Conservation (phyloP, 1,139 yeast genomes). For the Hanseniaspora uvarum region DNA sequence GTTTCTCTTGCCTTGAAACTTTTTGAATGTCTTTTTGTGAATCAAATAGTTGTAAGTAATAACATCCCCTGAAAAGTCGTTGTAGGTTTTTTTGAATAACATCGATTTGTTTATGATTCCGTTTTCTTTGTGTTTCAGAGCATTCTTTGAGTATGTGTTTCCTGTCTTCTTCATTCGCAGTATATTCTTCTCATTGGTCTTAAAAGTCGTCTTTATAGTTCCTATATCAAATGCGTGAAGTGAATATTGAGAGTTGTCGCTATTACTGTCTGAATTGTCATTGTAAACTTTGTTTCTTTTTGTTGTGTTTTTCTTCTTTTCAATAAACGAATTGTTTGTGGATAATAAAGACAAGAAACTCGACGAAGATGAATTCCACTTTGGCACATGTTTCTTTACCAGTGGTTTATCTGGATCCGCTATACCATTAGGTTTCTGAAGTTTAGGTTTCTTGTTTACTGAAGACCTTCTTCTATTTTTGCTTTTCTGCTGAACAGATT, state of each 20-base stretch:
- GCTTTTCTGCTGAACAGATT: neutral
- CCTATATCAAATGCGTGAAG: conserved; percentile 3
- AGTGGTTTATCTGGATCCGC: neutral
- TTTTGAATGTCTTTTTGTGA: neutral
- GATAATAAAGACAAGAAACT: conserved; percentile 6
- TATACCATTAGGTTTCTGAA: neutral
- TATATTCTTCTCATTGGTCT: conserved; percentile 10
- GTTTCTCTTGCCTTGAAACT: neutral
- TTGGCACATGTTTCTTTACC: neutral
- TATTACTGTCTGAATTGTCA: neutral
- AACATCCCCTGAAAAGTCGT: neutral
- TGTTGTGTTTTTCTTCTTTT: neutral
- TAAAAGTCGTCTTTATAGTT: conserved; percentile 3
- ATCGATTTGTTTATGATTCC: neutral
- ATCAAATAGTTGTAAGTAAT: neutral
- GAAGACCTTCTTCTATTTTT: conserved; percentile 5
- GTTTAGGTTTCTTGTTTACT: neutral
- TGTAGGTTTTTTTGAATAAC: conserved; percentile 1
- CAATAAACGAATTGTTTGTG: neutral
- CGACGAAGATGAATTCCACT: conserved; percentile 11
- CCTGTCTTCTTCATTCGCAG: neutral
- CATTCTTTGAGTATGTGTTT: neutral
- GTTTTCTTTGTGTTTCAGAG: neutral
- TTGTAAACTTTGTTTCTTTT: neutral
- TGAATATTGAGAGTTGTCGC: neutral